Conservation (phyloP, 2,329 filamentous ascomycete species). For the Magnaporthales sp. region DNA sequence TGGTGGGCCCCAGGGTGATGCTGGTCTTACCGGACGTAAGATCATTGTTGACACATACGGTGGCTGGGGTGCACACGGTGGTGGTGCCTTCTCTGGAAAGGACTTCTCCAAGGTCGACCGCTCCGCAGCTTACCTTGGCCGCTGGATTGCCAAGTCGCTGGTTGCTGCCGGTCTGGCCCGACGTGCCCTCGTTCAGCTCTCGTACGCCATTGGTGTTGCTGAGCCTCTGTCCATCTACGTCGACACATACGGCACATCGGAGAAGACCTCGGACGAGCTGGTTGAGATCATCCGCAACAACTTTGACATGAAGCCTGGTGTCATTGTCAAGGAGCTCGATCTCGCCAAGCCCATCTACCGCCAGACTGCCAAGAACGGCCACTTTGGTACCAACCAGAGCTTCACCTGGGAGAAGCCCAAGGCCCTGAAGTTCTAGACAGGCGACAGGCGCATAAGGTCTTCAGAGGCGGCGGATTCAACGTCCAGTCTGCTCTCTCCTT, state of each 20-base stretch:
- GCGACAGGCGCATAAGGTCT: neutral
- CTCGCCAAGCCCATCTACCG: slow-evolving; percentile 95
- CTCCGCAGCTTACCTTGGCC: slow-evolving; percentile 91
- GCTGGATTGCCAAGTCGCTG: slow-evolving; percentile 99
- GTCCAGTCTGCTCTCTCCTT: slow-evolving; percentile 14
- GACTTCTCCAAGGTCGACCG: slow-evolving; percentile 99
- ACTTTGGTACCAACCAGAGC: slow-evolving; percentile 93
- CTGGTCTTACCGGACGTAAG: slow-evolving; percentile 97
- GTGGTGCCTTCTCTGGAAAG: slow-evolving; percentile 99
- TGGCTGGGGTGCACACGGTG: slow-evolving; percentile 98
- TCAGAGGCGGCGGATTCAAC: slow-evolving; percentile 20
- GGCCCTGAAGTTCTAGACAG: slow-evolving; percentile 75
- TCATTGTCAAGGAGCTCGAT: slow-evolving; percentile 96
- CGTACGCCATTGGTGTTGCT: slow-evolving; percentile 97
- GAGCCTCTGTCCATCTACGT: slow-evolving; percentile 98
- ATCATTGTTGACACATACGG: slow-evolving; percentile 99
- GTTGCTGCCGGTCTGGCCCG: slow-evolving; percentile 82
- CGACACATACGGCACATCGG: slow-evolving; percentile 92
- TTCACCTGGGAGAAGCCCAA: slow-evolving; percentile 99
- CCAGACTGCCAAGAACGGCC: slow-evolving; percentile 98
- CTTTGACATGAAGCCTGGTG: slow-evolving; percentile 96
- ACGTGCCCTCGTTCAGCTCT: slow-evolving; percentile 92
- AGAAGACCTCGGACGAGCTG: slow-evolving; percentile 83
- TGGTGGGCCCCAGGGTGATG: slow-evolving; percentile 96
- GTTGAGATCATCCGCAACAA: slow-evolving; percentile 91